Evolutionary conservation across 108 stramenopile species (phyloP).

Genomic region (Cyclotella baltica): DNA sequence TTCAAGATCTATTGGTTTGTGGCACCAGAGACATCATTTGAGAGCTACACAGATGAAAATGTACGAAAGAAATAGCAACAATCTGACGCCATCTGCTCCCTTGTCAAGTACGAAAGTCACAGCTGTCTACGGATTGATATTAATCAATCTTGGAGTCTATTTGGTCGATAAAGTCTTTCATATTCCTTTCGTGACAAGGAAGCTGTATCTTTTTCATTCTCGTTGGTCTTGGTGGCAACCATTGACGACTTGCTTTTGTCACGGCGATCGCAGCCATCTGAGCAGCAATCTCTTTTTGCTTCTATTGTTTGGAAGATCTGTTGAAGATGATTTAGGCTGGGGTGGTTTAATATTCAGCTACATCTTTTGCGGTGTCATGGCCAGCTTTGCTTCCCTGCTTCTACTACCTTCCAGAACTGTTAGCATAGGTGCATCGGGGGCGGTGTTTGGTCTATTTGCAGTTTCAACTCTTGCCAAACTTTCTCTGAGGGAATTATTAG

Average conservation of each 20-base stretch:
- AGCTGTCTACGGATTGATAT: background rate
- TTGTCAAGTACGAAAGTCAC: background rate
- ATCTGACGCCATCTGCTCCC: background rate
- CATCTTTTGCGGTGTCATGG: background rate
- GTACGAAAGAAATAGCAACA: background rate
- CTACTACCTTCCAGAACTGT: background rate
- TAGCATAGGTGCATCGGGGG: background rate
- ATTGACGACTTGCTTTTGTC: background rate
- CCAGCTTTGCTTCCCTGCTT: background rate
- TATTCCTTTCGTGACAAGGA: background rate
- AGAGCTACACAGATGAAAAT: too few species aligned
- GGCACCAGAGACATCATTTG: too few species aligned
- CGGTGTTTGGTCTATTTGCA: background rate
- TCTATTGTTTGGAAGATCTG: background rate
- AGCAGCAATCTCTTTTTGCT: background rate
- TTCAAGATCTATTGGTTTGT: too few species aligned
- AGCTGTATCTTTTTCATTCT: background rate
- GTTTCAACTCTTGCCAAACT: background rate
- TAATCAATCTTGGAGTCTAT: background rate
- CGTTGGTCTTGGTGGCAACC: background rate
- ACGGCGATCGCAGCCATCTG: background rate
- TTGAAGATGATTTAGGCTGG: background rate
- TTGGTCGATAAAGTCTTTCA: background rate
- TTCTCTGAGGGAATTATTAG: background rate
- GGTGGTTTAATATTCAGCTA: background rate